phyloP scores from a whole-genome alignment of 2,329 filamentous ascomycete genomes.

The Neocucurbitaria cava region DNA sequence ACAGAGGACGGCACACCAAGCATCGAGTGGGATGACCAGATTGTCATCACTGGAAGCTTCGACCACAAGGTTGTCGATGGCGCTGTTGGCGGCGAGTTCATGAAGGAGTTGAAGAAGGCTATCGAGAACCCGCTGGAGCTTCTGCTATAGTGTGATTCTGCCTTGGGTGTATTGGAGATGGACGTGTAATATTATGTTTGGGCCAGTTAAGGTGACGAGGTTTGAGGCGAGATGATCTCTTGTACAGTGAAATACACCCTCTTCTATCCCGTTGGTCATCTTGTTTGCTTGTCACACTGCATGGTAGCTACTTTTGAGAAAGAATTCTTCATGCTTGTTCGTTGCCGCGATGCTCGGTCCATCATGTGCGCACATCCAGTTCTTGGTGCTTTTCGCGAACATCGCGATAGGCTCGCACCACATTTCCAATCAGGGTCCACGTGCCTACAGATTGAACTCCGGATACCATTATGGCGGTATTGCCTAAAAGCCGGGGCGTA shows the following conservation, averaged over 20 bases:
- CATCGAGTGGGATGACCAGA: conserved; percentile 96
- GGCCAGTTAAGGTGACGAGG: conserved; percentile 15
- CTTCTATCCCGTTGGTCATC: conserved; percentile 2
- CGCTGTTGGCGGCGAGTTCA: conserved; percentile 94
- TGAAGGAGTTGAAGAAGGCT: conserved; percentile 95
- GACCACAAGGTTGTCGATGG: conserved; percentile 99
- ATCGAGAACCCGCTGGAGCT: conserved; percentile 97
- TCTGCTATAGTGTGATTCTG: conserved; percentile 69
- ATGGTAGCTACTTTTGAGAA: conserved; percentile 23
- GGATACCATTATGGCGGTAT: not conserved
- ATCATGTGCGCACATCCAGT: not conserved
- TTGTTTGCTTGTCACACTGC: conserved; percentile 11
- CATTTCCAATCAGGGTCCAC: not conserved
- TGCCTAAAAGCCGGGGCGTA: conserved; percentile 4
- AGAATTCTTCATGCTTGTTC: conserved; percentile 15
- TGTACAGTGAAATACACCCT: conserved; percentile 43
- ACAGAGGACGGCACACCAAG: conserved; percentile 75
- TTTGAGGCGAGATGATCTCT: conserved; percentile 23
- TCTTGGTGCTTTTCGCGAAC: not conserved
- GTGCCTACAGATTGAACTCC: not conserved
- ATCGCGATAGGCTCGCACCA: not conserved
- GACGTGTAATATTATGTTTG: conserved; percentile 33
- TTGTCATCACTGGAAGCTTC: conserved; percentile 92
- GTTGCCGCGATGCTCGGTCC: not conserved
- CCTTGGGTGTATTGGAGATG: conserved; percentile 16